Percentiles rank a stretch among this genome's conserved stretches.
Evolutionary conservation across 2,329 filamentous ascomycete species (phyloP).

Genomic region (Verruconis gallopava): DNA sequence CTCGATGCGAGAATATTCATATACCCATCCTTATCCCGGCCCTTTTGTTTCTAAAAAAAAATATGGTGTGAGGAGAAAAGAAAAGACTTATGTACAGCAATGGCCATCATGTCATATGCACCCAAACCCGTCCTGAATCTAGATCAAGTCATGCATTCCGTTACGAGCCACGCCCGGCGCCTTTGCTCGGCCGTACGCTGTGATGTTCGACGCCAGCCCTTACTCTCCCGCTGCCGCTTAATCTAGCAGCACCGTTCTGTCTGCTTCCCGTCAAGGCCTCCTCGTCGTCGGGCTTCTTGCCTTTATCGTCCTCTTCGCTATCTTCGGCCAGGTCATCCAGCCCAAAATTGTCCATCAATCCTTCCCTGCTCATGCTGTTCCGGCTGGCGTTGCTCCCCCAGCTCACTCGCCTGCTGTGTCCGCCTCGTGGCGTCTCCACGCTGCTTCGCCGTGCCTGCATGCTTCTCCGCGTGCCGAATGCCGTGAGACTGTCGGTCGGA

Average conservation of each 20-base stretch:
- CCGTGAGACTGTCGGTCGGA: constrained; percentile 82
- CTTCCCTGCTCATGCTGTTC: constrained; percentile 45
- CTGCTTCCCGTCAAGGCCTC: constrained; percentile 2
- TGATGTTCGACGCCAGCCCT: constrained; percentile 5
- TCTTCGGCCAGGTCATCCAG: constrained; percentile 70
- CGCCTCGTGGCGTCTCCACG: constrained; percentile 40
- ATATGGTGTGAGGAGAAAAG: too few relatives aligned
- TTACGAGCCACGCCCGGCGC: neutral
- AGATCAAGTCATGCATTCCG: too few relatives aligned
- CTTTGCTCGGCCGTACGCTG: constrained; percentile 1
- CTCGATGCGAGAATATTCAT: too few relatives aligned
- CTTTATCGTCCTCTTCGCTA: constrained; percentile 21
- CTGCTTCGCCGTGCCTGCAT: constrained; percentile 77
- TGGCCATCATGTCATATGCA: too few relatives aligned
- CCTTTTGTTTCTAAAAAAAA: too few relatives aligned
- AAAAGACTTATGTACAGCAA: too few relatives aligned
- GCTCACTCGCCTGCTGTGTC: constrained; percentile 42
- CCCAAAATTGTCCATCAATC: constrained; percentile 73
- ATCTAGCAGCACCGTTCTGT: neutral
- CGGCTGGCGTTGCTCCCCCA: constrained; percentile 30
- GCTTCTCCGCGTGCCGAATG: constrained; percentile 77
- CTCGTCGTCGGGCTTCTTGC: constrained; percentile 7
- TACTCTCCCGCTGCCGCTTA: constrained; percentile 10
- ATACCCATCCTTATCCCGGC: too few relatives aligned
- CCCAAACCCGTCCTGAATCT: too few relatives aligned